Evolutionary conservation across 2,329 filamentous ascomycete genomes (phyloP), one percentile per base, ranked within the genome.

Genomic region (Fusarium drepaniforme): DNA sequence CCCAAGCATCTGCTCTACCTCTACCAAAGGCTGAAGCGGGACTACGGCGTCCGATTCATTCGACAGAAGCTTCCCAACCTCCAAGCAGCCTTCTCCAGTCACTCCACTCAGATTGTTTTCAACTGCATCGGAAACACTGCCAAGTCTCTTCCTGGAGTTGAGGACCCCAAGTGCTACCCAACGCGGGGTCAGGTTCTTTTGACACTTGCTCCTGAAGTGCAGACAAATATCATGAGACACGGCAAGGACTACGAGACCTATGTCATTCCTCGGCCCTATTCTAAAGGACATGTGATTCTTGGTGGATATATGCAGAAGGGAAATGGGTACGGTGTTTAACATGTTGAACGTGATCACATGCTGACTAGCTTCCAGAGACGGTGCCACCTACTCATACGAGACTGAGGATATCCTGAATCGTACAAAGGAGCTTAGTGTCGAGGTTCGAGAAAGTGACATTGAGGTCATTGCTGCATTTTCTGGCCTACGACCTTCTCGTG

Each of bases 261-360:
- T 65, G 77, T 85, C 6, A 85, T 86, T 56, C 83, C 83, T 0
- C 78, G 83, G 1, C 81, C 83, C 0, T 75, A 75, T 9, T 84
- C 84, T 0, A 82, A 84, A 11, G 83, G 80, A 23, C 73, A 80
- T 46, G 79, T 78, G 8, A 76, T 81, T 35, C 77, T 85, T 2
- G 84, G 84, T 7, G 84, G 84, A 6, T 86, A 83, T 66, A 82
- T 83, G 79, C 83, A 85, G 63, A 82, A 82, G 62, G 79, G 81
- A 23, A 71, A 73, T 11, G 75, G 75, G 82, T 83, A 66, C 67
- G 81, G 69, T 21, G 3, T 9, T 33, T 8, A 33, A 25, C 4
- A 8, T 4, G n/a, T 28, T 46, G 8, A 16, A 53, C 23, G 3
- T 15, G 28, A 11, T 30, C 8, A 53, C 5, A 40, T 5, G 9